Evolutionary conservation across 768 basidiomycete genomes (phyloP).

Genomic region (Pleurotus giganteus): DNA sequence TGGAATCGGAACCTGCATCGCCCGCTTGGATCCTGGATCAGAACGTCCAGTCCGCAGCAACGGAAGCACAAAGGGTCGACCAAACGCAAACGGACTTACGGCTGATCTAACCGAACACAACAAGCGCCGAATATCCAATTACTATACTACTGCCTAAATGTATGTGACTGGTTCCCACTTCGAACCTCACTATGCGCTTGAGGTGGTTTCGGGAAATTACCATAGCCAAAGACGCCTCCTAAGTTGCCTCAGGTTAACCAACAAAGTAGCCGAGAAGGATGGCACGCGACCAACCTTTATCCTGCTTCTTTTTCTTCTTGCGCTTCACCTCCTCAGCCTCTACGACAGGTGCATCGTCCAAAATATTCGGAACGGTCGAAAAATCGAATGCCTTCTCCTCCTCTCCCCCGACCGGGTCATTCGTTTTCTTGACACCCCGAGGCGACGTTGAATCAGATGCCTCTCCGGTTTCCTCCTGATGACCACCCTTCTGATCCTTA

Average conservation of each 20-base stretch:
- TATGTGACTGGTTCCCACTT: slow-evolving; percentile 68
- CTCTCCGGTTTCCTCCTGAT: slow-evolving; percentile 15
- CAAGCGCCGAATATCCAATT: not conserved
- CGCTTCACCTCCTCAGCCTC: slow-evolving; percentile 32
- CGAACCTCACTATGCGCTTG: slow-evolving; percentile 63
- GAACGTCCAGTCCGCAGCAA: no score
- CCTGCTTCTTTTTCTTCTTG: slow-evolving; percentile 51
- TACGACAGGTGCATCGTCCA: slow-evolving; percentile 53
- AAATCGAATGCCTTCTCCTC: slow-evolving; percentile 64
- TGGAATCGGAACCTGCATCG: no score
- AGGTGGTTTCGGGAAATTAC: slow-evolving; percentile 65
- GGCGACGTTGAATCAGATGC: slow-evolving; percentile 15
- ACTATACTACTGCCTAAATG: slow-evolving; percentile 53
- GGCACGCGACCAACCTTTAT: slow-evolving; percentile 24
- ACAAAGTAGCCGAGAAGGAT: not conserved
- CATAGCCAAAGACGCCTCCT: slow-evolving; percentile 43
- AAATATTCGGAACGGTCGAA: slow-evolving; percentile 61
- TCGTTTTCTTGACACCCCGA: slow-evolving; percentile 13
- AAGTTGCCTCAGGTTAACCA: not conserved
- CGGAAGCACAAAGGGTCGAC: not conserved
- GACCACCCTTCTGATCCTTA: slow-evolving; percentile 25
- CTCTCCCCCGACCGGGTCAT: slow-evolving; percentile 20
- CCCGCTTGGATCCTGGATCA: no score
- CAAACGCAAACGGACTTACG: not conserved
- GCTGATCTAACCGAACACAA: not conserved